phyloP scores from a whole-genome alignment of 768 basidiomycete genomes.

The Lepiota brunneoincarnata region DNA sequence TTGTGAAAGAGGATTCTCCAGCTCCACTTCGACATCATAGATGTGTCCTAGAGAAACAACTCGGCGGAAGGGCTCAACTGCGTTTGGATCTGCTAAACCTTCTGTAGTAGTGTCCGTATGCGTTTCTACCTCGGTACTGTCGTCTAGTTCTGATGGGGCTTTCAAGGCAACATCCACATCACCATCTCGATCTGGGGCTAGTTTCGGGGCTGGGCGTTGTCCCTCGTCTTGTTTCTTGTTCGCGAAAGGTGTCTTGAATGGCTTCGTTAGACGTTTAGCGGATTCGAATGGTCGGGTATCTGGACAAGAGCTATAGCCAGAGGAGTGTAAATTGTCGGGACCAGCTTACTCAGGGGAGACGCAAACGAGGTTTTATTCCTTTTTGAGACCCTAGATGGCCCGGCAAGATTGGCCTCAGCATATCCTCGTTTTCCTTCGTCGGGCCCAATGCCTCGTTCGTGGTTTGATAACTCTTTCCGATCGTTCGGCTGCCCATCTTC shows the following conservation, averaged over 20 bases:
- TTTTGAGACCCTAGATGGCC: conserved; percentile 20
- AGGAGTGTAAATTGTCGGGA: neutral
- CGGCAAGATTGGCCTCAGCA: conserved; percentile 4
- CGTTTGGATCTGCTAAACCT: conserved; percentile 19
- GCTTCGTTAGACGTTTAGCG: conserved; percentile 40
- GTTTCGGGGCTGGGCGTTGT: neutral
- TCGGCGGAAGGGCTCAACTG: neutral
- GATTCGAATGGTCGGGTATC: conserved; percentile 50
- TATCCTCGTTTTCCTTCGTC: conserved; percentile 10
- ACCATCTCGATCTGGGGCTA: neutral
- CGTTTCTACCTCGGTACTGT: neutral
- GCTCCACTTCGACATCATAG: neutral
- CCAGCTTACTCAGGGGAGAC: conserved; percentile 29
- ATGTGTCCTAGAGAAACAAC: no score
- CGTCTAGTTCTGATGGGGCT: neutral
- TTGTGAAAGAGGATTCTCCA: conserved; percentile 3
- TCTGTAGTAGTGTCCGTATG: neutral
- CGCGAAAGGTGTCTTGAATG: conserved; percentile 42
- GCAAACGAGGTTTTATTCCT: conserved; percentile 30
- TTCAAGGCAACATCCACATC: neutral
- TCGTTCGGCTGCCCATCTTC: neutral
- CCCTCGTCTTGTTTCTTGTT: neutral
- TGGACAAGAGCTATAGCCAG: neutral
- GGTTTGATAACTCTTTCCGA: neutral
- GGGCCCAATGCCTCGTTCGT: neutral